Conservation (phyloP, 2,329 filamentous ascomycete genomes). For the Sclerotinia borealis region DNA sequence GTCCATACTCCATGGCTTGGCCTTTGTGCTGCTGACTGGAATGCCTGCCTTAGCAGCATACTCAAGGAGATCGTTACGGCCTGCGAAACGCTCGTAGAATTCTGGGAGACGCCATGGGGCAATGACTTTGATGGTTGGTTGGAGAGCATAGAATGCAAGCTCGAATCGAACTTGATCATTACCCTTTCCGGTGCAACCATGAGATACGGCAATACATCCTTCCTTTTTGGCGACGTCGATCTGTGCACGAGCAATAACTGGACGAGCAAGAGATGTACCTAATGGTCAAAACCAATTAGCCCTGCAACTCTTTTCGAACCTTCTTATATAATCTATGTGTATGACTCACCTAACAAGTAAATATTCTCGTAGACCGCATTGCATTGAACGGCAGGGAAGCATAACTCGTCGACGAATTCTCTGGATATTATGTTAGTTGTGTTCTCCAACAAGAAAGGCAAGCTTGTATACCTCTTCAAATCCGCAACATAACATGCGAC, state of each 20-base stretch:
- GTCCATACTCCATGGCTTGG: conserved; percentile 62
- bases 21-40: conserved; percentile 67
- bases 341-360: conserved; percentile 48
- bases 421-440: conserved; percentile 27
- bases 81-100: conserved; percentile 66
- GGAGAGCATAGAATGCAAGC: conserved; percentile 53
- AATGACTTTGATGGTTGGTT: conserved; percentile 64
- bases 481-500: conserved; percentile 45
- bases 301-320: background rate
- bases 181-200: conserved; percentile 58
- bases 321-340: conserved; percentile 8
- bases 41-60: conserved; percentile 63
- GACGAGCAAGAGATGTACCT: conserved; percentile 59
- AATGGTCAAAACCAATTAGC: conserved; percentile 14
- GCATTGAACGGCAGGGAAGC: conserved; percentile 70
- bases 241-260: conserved; percentile 63
- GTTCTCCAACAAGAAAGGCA: background rate
- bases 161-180: conserved; percentile 64
- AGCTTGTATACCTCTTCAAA: conserved; percentile 41
- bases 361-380: conserved; percentile 64
- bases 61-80: conserved; percentile 66
- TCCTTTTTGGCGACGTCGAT: conserved; percentile 59
- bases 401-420: conserved; percentile 73
- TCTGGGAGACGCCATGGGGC: conserved; percentile 67
- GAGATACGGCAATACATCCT: conserved; percentile 42